phyloP scores from a whole-genome alignment of 768 basidiomycete species.

The Fibroporia radiculosa region DNA sequence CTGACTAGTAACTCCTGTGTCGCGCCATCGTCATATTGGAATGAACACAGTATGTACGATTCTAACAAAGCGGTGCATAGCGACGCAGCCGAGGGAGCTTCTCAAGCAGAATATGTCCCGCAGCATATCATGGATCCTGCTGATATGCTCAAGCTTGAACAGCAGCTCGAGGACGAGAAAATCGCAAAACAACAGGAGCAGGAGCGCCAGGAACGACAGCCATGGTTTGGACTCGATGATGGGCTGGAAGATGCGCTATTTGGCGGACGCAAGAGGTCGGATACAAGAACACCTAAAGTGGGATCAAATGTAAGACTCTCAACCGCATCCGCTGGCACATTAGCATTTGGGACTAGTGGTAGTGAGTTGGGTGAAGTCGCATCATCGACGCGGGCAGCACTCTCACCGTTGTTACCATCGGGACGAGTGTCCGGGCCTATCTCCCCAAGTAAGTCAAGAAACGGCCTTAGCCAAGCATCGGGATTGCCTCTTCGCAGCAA shows the following conservation, averaged over 20 bases:
- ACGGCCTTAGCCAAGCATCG: background rate
- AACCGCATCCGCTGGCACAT: constrained; percentile 13
- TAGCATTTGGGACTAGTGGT: constrained; percentile 12
- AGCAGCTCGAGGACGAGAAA: constrained; percentile 31
- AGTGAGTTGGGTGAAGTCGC: background rate
- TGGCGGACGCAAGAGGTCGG: constrained; percentile 2
- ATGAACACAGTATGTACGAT: constrained; percentile 16
- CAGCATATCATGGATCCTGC: constrained; percentile 64
- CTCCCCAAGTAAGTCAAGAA: constrained; percentile 2
- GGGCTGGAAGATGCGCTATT: constrained; percentile 14
- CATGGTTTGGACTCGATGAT: constrained; percentile 17
- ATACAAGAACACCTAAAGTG: constrained; percentile 1
- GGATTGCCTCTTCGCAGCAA: constrained; percentile 9
- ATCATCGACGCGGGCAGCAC: constrained; percentile 1
- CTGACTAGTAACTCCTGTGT: constrained; percentile 25
- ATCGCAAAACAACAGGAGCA: constrained; percentile 5
- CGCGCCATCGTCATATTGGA: constrained; percentile 38
- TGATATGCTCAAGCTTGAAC: constrained; percentile 55
- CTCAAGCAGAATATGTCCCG: constrained; percentile 42
- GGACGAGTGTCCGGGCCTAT: background rate
- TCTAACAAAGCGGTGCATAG: background rate
- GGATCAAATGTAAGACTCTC: constrained; percentile 17
- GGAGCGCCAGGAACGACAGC: constrained; percentile 9
- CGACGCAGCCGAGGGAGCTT: constrained; percentile 1
- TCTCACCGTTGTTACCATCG: constrained; percentile 1